Percentiles rank a stretch among this genome's conserved stretches.
Conservation (phyloP, 176 grass and related monocot species). For the Eleusine indica region DNA sequence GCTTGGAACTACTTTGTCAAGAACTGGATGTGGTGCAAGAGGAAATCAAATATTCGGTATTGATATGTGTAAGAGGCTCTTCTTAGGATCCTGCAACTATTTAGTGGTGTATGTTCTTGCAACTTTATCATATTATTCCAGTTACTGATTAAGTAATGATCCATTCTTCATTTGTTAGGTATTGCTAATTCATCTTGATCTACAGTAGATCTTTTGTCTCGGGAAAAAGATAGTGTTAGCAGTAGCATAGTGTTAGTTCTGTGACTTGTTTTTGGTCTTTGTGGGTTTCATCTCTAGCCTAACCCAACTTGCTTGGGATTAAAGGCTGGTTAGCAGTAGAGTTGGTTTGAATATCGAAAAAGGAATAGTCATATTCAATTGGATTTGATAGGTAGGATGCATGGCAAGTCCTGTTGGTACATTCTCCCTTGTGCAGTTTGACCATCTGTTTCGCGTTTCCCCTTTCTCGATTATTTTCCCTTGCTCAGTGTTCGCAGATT, state of each 20-base stretch:
- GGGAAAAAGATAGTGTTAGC: neutral
- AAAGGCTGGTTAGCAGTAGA: neutral
- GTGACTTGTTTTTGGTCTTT: too few relatives aligned
- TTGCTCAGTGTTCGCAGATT: neutral
- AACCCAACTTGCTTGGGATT: too few relatives aligned
- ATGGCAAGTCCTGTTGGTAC: neutral
- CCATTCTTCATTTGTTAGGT: neutral
- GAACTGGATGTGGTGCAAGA: slow-evolving; percentile 75
- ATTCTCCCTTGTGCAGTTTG: neutral
- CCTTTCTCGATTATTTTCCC: neutral
- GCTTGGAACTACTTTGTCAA: slow-evolving; percentile 64
- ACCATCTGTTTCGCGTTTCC: neutral
- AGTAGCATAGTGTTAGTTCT: neutral
- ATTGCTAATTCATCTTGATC: neutral
- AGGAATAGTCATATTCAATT: neutral
- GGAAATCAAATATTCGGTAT: slow-evolving; percentile 81
- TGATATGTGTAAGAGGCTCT: slow-evolving; percentile 68
- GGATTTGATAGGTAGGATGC: neutral
- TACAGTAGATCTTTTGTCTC: neutral
- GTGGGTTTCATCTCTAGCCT: too few relatives aligned
- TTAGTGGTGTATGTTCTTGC: slow-evolving; percentile 89
- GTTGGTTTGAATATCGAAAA: neutral
- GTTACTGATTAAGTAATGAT: slow-evolving; percentile 19
- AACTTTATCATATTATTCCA: slow-evolving; percentile 21
- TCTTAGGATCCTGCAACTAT: slow-evolving; percentile 89